Percentiles rank a stretch among this genome's conserved stretches.
Conservation (phyloP, 768 basidiomycete genomes). For the Suillus decipiens region DNA sequence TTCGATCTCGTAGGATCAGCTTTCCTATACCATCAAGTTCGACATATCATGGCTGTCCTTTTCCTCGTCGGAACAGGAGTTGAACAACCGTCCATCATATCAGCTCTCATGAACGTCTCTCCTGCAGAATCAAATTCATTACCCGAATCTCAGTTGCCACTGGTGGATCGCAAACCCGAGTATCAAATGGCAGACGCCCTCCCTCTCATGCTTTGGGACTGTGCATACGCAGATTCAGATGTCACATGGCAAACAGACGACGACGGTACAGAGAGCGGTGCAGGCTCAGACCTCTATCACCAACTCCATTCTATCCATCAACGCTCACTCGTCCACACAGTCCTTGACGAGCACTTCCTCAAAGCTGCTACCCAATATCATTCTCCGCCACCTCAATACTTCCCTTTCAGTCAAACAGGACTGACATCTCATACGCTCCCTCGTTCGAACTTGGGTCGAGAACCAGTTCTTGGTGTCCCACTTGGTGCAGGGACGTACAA, state of each 20-base stretch:
- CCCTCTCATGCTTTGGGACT: conserved; percentile 38
- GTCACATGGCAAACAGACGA: neutral
- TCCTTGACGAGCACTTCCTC: neutral
- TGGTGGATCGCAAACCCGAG: conserved; percentile 75
- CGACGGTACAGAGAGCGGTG: neutral
- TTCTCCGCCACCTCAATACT: conserved; percentile 2
- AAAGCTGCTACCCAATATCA: neutral
- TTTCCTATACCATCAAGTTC: conserved; percentile 94
- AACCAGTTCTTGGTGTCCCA: neutral
- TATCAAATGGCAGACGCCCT: conserved; percentile 95
- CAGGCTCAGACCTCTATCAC: neutral
- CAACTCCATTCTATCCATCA: neutral
- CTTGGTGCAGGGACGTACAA: neutral
- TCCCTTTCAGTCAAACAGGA: neutral
- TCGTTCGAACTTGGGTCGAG: neutral
- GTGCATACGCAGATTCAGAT: neutral
- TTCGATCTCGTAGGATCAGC: conserved; percentile 86
- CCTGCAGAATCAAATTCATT: conserved; percentile 30
- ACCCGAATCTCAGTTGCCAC: conserved; percentile 34
- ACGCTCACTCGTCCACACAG: neutral
- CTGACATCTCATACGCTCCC: neutral
- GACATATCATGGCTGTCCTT: conserved; percentile 90
- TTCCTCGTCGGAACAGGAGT: conserved; percentile 85
- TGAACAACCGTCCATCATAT: conserved; percentile 71
- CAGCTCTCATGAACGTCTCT: conserved; percentile 68